Percentiles rank a stretch among this genome's conserved stretches.
Evolutionary conservation across 176 grass and related monocot species (phyloP).

Genomic region (Musa beccarii): DNA sequence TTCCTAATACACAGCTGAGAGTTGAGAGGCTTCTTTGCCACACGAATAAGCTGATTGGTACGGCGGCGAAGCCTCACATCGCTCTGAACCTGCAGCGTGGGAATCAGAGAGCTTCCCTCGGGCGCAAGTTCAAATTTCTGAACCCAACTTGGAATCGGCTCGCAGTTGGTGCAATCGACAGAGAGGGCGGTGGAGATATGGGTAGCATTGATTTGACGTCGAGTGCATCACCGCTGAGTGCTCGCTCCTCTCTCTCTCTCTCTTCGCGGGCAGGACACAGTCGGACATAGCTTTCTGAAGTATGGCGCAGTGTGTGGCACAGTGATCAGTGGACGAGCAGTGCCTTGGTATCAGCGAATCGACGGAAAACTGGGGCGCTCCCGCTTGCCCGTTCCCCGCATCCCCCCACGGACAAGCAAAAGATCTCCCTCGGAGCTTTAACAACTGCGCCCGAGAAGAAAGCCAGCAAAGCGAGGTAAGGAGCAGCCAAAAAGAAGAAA

Average conservation of each 20-base stretch:
- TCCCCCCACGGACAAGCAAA: conserved; percentile 18
- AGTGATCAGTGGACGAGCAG: background rate
- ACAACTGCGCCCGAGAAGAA: background rate
- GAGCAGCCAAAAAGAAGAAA: background rate
- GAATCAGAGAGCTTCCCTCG: too few relatives aligned
- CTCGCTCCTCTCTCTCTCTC: too few relatives aligned
- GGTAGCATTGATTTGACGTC: too few relatives aligned
- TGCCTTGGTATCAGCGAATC: conserved; percentile 10
- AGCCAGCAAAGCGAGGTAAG: background rate
- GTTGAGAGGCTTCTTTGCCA: conserved; percentile 51
- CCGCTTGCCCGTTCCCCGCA: background rate
- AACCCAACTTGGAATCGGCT: too few relatives aligned
- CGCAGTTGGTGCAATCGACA: too few relatives aligned
- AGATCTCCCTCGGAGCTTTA: conserved; percentile 23
- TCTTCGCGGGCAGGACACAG: too few relatives aligned
- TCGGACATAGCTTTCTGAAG: background rate
- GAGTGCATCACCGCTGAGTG: too few relatives aligned
- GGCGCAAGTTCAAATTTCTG: too few relatives aligned
- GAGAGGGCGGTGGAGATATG: too few relatives aligned
- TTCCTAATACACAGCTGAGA: conserved; percentile 11
- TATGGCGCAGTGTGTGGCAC: background rate
- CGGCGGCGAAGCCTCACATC: too few relatives aligned
- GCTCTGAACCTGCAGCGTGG: too few relatives aligned
- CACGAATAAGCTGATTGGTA: conserved; percentile 29
- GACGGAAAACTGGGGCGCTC: conserved; percentile 27